Conservation (phyloP, 148 eudicot genomes). For the Amaranthus palmeri region DNA sequence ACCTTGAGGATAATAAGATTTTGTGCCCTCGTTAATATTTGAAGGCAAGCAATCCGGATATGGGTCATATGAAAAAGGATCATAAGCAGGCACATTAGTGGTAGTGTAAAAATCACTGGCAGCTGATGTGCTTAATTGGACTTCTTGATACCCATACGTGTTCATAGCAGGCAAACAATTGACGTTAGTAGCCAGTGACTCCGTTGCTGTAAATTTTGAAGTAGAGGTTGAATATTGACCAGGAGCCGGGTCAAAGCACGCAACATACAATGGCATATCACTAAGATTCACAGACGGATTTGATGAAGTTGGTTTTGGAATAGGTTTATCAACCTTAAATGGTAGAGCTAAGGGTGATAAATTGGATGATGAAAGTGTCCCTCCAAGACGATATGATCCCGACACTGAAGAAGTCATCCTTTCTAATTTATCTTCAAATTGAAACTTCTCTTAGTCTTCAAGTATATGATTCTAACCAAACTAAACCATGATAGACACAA, state of each 20-base stretch:
- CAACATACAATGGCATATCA: conserved; percentile 34
- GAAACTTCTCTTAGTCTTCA: conserved; percentile 2
- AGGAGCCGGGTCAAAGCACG: conserved; percentile 36
- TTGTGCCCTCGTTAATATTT: conserved; percentile 26
- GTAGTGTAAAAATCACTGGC: conserved; percentile 28
- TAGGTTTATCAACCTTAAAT: conserved; percentile 61
- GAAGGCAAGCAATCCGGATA: conserved; percentile 31
- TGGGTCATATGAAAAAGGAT: conserved; percentile 33
- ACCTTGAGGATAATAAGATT: conserved; percentile 50
- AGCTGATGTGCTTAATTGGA: conserved; percentile 28
- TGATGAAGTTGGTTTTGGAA: conserved; percentile 42
- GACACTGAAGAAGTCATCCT: conserved; percentile 46
- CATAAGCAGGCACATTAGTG: conserved; percentile 23
- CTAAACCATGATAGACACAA: neutral
- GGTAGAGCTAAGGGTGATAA: conserved; percentile 88
- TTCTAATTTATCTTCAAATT: conserved; percentile 18
- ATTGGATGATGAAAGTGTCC: conserved; percentile 51
- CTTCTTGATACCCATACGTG: conserved; percentile 29
- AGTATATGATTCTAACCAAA: conserved; percentile 18
- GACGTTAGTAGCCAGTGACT: conserved; percentile 29
- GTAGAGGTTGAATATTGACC: conserved; percentile 32
- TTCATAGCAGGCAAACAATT: conserved; percentile 28
- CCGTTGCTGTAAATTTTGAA: conserved; percentile 32
- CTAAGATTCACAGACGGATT: conserved; percentile 36
- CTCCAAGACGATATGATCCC: conserved; percentile 50